Conservation (phyloP, 176 grass and related monocot genomes). For the Leersia perrieri region DNA sequence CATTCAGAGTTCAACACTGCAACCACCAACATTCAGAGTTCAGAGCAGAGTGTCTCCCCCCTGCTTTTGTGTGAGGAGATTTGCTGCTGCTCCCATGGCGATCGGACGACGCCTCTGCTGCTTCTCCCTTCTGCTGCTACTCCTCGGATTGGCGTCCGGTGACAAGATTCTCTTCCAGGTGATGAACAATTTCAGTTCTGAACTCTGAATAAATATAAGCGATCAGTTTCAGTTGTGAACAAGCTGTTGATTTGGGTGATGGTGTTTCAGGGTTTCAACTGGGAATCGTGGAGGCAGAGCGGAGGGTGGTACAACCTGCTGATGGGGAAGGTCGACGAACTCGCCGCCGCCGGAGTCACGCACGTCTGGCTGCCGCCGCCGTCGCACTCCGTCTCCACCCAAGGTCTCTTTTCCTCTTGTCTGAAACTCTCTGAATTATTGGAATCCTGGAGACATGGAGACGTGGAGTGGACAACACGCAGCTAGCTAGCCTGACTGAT, state of each 20-base stretch:
- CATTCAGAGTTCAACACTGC: background rate
- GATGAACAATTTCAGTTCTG: too few relatives aligned
- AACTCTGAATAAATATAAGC: too few relatives aligned
- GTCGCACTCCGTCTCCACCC: constrained; percentile 57
- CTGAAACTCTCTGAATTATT: background rate
- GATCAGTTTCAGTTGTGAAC: background rate
- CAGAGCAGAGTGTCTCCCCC: background rate
- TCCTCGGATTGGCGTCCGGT: constrained; percentile 21
- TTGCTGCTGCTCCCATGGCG: background rate
- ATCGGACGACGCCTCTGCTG: background rate
- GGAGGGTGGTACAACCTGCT: constrained; percentile 71
- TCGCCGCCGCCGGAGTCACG: constrained; percentile 54
- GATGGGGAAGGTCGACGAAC: constrained; percentile 49
- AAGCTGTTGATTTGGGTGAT: background rate
- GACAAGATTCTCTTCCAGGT: constrained; percentile 68
- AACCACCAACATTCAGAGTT: background rate
- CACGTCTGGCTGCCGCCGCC: constrained; percentile 82
- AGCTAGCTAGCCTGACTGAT: background rate
- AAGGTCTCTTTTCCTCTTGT: constrained; percentile 20
- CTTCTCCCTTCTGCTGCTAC: constrained; percentile 17
- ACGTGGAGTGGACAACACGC: constrained; percentile 2
- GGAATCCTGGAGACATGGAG: background rate
- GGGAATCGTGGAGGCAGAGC: constrained; percentile 76
- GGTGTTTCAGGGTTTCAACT: constrained; percentile 70
- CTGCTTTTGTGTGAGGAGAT: background rate